These are phyloP conservation scores for Kodamaea restingae DNA, from an alignment of 805 yeast species.

Conservation along the genomic window DNA sequence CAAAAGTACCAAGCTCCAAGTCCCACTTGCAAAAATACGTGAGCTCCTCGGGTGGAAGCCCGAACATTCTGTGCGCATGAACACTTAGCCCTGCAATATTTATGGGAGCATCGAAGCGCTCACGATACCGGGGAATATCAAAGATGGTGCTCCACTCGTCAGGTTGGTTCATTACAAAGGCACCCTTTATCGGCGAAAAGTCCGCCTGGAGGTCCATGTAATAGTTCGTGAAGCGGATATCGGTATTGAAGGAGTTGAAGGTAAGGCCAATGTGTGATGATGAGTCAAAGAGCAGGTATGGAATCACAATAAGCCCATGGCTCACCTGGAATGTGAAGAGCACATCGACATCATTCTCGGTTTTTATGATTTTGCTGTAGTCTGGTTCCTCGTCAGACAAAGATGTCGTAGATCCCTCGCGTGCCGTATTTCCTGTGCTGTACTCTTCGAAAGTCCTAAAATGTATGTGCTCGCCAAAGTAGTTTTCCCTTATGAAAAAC, in stretches of 20 bases:
- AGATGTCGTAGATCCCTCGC: background rate
- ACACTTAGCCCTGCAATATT: constrained; percentile 49
- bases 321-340: constrained; percentile 66
- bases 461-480: constrained; percentile 81
- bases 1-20: constrained; percentile 59
- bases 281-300: constrained; percentile 65
- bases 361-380: constrained; percentile 40
- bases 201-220: constrained; percentile 90
- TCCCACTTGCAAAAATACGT: constrained; percentile 93
- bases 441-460: constrained; percentile 87
- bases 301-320: constrained; percentile 69
- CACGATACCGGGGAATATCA: constrained; percentile 21
- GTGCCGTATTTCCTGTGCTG: background rate
- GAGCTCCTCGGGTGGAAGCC: constrained; percentile 83
- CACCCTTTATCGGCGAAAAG: constrained; percentile 51
- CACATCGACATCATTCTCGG: constrained; percentile 74
- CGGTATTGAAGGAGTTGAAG: constrained; percentile 67
- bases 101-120: constrained; percentile 23
- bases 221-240: constrained; percentile 81
- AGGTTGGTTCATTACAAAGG: constrained; percentile 23
- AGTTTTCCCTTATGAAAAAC: constrained; percentile 76
- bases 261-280: constrained; percentile 57
- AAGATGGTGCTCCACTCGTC: constrained; percentile 15
- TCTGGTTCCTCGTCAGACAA: constrained; percentile 13
- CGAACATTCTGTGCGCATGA: constrained; percentile 91